A percentile compares a stretch with the other conserved stretches of the same genome.
These are phyloP conservation scores for Globisporangium cystogenes DNA, from an alignment of 352 stramenopile species.

Conservation along the genomic window DNA sequence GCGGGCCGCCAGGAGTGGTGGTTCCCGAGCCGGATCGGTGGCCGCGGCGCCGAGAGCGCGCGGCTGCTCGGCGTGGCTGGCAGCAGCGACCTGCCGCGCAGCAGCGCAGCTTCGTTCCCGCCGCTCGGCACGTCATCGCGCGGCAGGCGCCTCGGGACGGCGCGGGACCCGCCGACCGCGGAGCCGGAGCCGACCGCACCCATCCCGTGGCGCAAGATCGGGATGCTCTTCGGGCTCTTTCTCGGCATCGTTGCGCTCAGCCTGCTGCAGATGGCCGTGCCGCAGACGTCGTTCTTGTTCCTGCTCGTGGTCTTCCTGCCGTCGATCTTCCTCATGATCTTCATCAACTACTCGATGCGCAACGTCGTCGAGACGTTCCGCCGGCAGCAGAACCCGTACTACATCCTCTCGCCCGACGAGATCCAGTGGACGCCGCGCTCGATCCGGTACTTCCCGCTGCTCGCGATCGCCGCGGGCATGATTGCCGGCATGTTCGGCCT, in stretches of 20 bases:
- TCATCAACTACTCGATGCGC: constrained; percentile 59
- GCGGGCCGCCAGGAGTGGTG: constrained; percentile 85
- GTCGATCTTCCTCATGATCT: constrained; percentile 69
- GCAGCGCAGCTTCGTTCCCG: background rate
- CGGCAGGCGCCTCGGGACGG: background rate
- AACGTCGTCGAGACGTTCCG: constrained; percentile 42
- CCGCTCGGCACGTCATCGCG: background rate
- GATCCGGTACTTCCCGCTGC: constrained; percentile 81
- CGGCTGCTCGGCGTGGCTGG: constrained; percentile 21
- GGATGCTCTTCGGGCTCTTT: constrained; percentile 83
- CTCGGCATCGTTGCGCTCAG: constrained; percentile 89
- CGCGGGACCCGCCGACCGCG: constrained; percentile 8
- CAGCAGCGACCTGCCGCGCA: background rate
- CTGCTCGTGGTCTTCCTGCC: constrained; percentile 58
- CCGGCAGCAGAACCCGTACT: constrained; percentile 44
- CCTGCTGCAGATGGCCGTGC: constrained; percentile 89
- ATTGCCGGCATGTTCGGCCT: constrained; percentile 95
- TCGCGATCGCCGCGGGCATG: constrained; percentile 88
- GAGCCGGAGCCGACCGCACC: constrained; percentile 31
- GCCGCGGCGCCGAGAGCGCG: constrained; percentile 8
- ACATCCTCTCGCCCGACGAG: constrained; percentile 31
- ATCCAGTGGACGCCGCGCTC: constrained; percentile 51
- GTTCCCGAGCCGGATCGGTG: constrained; percentile 13
- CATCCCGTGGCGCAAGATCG: constrained; percentile 76
- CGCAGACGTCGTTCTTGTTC: constrained; percentile 72